Base-by-base conservation (phyloP, 768 basidiomycete genomes). In the Mycena maculata region DNA sequence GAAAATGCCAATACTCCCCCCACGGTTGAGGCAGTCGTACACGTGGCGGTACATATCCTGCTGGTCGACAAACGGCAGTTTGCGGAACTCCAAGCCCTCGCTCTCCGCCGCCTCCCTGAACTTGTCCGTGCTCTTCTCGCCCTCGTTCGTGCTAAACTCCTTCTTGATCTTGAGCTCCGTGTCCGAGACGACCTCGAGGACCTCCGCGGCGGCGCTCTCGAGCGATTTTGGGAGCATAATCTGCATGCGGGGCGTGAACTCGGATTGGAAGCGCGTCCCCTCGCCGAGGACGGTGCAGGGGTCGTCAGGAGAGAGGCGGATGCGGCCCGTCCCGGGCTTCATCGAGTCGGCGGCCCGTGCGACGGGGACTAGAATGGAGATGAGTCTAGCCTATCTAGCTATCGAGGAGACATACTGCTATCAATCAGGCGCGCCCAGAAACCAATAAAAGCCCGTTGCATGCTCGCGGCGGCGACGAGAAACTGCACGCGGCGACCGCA, bases 1-100 rank as follows among this genome's bases (percentile, higher is more conserved):
- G 76, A 99, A 99, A 69, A 99, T 98, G 49, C 98, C 96, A 67
- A 99, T 96, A 70, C 91, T 90, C 16, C 95, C 95, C 11, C 94
- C 94, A 62, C 92, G 88, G 62, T 88, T 93, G 61, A 99, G 81
- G 61, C 88, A 87, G 75, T 94, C 85, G 78, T 98, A 99, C 6
- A 99, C 98, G 65, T 94, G 86, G 20, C 91, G 88, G 78, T 99
- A 99, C 91, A 98, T 98, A 57, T 94, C 89, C 68, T 92, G 88
- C 76, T 99, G 98, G 81, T 99, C 93, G 67, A 99, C 89, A 75
- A 91, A 91, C 1, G 96, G 95, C 63, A 99, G 79, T 41, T 82
- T 84, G 79, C 96, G 95, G 85, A 90, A 98, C 18, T 89, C 82
- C 50, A 97, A 68, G 0, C 96, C 96, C 27, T 75, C 89, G 48